A percentile compares a stretch with the other conserved stretches of the same genome.
Conservation (phyloP, 306 rosid genomes). For the Prosopis cineraria region DNA sequence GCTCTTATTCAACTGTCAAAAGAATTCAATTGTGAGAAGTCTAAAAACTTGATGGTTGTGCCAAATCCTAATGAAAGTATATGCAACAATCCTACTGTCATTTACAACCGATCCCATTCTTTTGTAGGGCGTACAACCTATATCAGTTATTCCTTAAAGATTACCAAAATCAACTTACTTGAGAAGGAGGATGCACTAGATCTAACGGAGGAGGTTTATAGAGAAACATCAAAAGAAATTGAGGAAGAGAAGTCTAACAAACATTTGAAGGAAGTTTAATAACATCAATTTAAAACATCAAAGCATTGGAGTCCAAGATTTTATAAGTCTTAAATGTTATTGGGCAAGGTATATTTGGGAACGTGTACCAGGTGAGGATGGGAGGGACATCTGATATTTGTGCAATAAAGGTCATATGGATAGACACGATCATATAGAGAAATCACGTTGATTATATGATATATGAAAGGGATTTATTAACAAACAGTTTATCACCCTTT, state of each 20-base stretch:
- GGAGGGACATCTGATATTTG: conserved; percentile 73
- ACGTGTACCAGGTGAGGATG: conserved; percentile 82
- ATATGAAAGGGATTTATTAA: conserved; percentile 79
- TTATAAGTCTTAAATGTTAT: conserved; percentile 80
- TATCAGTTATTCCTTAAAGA: conserved; percentile 49
- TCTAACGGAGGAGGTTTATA: conserved; percentile 36
- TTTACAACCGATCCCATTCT: conserved; percentile 60
- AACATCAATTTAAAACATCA: conserved; percentile 25
- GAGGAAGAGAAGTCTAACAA: conserved; percentile 40
- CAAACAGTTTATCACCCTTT: conserved; percentile 75
- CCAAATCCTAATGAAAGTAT: conserved; percentile 45
- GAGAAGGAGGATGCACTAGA: conserved; percentile 57
- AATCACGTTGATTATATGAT: conserved; percentile 75
- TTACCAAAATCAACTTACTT: conserved; percentile 54
- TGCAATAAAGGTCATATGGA: conserved; percentile 91
- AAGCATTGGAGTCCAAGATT: conserved; percentile 67
- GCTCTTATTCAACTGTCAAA: conserved; percentile 43
- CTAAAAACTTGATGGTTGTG: conserved; percentile 21
- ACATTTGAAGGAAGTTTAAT: too few species aligned
- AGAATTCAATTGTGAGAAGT: conserved; percentile 41
- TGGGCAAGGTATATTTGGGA: conserved; percentile 87
- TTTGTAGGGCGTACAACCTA: conserved; percentile 51
- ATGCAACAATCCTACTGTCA: conserved; percentile 50
- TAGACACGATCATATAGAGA: conserved; percentile 80
- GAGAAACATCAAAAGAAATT: conserved; percentile 32